These are phyloP conservation scores for Herpetospermum pedunculosum DNA, from an alignment of 306 rosid genomes.

Conservation along the genomic window DNA sequence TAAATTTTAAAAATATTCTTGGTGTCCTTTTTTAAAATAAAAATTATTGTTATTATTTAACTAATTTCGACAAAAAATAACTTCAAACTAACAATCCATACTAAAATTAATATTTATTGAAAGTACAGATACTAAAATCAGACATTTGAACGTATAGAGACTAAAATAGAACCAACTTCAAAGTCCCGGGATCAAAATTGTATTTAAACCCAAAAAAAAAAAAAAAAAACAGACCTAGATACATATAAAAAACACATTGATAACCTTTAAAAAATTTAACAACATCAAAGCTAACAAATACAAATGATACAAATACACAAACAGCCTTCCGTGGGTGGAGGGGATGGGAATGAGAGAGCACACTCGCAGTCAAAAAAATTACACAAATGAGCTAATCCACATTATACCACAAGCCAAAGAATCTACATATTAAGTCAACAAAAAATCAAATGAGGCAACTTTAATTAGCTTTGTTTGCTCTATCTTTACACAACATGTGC, in stretches of 20 bases:
- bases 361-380: slow-evolving; percentile 8
- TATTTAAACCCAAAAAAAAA: too few relatives aligned
- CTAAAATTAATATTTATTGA: too few relatives aligned
- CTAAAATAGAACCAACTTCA: too few relatives aligned
- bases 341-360: not conserved
- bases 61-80: too few relatives aligned
- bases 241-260: not conserved
- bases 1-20: too few relatives aligned
- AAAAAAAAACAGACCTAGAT: too few relatives aligned
- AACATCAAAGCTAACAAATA: not conserved
- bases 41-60: too few relatives aligned
- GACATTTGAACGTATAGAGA: too few relatives aligned
- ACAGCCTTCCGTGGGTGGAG: not conserved
- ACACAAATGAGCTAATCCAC: not conserved
- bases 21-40: too few relatives aligned
- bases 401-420: not conserved
- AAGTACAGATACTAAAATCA: too few relatives aligned
- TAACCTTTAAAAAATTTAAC: not conserved
- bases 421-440: not conserved
- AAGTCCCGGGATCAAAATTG: too few relatives aligned
- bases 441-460: not conserved
- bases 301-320: not conserved
- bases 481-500: slow-evolving; percentile 82
- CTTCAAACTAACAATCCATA: too few relatives aligned
- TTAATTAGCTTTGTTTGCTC: slow-evolving; percentile 55